Base-by-base conservation (phyloP, 768 basidiomycete species). In the Naganishia friedmannii region DNA sequence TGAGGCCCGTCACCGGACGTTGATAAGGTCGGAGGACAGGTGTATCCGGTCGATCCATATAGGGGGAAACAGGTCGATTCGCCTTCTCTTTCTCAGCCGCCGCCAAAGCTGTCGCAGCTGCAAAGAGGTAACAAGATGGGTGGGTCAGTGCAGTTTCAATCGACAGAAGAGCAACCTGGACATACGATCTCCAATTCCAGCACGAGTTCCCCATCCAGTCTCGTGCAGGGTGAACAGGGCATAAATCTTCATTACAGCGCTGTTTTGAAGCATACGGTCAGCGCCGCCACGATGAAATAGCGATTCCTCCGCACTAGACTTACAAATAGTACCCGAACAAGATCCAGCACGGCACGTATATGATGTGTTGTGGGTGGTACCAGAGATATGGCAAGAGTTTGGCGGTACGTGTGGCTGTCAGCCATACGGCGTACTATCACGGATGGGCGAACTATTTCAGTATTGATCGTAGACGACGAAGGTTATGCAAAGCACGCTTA, bases 201-300 rank as follows among this genome's bases (percentile, higher is more conserved):
- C 87, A 80, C 92, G 89, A n/a, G 92, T 96, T 53, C 93, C 93
- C 93, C 92, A 95, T 51, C 89, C 92, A 77, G 91, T 93, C 88
- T 94, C 91, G 82, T 95, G 93, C 68, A 94, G 84, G 65, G 92
- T 95, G 78, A 87, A 88, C 53, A 93, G 83, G 37, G 92, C 92
- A 80, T 95, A 95, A 54, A 95, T 73, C 82, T 94, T 95, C 92
- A 97, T 95, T 75, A 95, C 83, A 21, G 92, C 89, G 77, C 81
- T 82, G 65, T 58, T 10, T 2, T 6, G 6, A 3, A 26, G 15
- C 34, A 53, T 15, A 55, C n/a, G 12, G 26, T 75, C 58, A 74
- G 73, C 67, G 23, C 23, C 10, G 34, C 34, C 34, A 37, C 37
- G 28, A 29, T 21, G 5, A 48, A n/a, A 17, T 28, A 46, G 28